A percentile compares a stretch with the other conserved stretches of the same genome.
Conservation (phyloP, 306 rosid species). For the Oemleria cerasiformis region DNA sequence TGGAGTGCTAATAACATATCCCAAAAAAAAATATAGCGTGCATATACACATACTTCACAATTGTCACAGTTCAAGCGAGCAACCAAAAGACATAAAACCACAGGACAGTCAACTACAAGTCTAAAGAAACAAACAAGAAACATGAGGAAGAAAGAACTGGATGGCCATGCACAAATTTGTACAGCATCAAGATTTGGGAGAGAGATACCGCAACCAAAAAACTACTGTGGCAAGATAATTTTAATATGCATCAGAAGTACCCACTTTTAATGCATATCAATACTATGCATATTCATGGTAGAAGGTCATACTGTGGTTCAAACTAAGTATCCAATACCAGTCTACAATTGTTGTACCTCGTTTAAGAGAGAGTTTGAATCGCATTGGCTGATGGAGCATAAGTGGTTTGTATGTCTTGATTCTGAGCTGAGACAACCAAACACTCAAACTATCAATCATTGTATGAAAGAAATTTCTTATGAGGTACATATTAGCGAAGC, state of each 20-base stretch:
- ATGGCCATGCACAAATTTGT: not conserved
- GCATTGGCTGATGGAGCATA: constrained; percentile 95
- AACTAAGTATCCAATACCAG: constrained; percentile 10
- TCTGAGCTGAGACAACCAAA: constrained; percentile 50
- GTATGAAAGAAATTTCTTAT: not conserved
- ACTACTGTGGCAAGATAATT: not conserved
- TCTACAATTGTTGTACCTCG: constrained; percentile 56
- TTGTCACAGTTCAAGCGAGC: not conserved
- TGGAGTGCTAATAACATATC: no score
- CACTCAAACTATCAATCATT: not conserved
- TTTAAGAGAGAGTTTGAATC: constrained; percentile 88
- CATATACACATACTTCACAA: not conserved
- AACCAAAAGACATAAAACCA: constrained; percentile 5
- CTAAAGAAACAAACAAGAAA: not conserved
- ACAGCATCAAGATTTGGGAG: not conserved
- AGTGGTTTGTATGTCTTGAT: constrained; percentile 78
- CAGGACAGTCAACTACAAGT: not conserved
- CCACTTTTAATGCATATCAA: not conserved
- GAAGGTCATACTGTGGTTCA: not conserved
- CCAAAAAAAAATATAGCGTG: not conserved
- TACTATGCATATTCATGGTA: not conserved
- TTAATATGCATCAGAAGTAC: not conserved
- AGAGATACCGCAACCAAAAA: not conserved
- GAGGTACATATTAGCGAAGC: not conserved
- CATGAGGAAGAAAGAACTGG: not conserved